Evolutionary conservation across 345 rosid genomes (phyloP).

Genomic region (Eucalyptus pauciflora): DNA sequence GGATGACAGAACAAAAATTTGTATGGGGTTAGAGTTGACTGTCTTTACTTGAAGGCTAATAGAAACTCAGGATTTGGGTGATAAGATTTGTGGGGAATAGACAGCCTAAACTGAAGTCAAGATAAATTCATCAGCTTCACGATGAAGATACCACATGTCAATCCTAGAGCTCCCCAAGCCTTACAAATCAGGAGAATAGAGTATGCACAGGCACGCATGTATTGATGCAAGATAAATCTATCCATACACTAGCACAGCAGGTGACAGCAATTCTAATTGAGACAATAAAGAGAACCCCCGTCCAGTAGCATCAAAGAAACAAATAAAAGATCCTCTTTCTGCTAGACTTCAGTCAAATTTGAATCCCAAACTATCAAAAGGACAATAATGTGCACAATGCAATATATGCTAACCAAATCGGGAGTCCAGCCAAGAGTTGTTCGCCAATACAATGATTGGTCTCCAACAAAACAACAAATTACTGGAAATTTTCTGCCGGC

Average conservation of each 20-base stretch:
- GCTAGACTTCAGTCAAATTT: background rate
- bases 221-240: background rate
- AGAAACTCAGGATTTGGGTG: background rate
- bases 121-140: background rate
- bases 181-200: background rate
- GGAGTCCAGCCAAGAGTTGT: background rate
- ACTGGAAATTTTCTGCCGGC: background rate
- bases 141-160: background rate
- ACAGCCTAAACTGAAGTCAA: background rate
- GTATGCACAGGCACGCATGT: background rate
- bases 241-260: background rate
- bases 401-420: background rate
- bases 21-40: background rate
- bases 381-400: background rate
- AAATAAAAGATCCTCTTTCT: background rate
- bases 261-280: background rate
- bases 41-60: background rate
- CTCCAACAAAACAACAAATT: background rate
- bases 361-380: background rate
- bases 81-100: background rate
- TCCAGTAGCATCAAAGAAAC: background rate
- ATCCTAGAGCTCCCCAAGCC: background rate
- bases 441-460: background rate
- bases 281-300: background rate
- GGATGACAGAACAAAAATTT: background rate